phyloP scores from a whole-genome alignment of 129 eudicot species.

The Flaveria linearis region DNA sequence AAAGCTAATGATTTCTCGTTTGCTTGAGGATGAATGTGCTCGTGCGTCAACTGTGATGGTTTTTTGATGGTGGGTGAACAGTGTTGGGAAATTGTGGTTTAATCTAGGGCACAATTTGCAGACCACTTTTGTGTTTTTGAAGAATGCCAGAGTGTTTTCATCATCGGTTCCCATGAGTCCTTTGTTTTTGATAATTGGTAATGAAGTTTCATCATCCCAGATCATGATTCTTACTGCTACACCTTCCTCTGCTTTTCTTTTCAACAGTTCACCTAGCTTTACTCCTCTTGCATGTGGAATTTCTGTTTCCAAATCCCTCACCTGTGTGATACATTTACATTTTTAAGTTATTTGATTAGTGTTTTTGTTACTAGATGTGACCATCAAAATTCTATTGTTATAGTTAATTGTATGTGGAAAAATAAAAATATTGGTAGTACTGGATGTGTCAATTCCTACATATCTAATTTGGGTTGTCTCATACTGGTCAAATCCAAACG shows the following conservation, averaged over 20 bases:
- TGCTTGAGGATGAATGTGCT: constrained; percentile 48
- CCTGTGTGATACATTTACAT: constrained; percentile 38
- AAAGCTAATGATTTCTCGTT: constrained; percentile 71
- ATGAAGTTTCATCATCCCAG: constrained; percentile 94
- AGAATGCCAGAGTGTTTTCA: constrained; percentile 71
- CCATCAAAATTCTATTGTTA: background rate
- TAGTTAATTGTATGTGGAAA: background rate
- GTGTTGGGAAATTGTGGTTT: constrained; percentile 70
- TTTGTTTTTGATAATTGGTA: constrained; percentile 79
- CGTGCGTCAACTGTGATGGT: constrained; percentile 73
- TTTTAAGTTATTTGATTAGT: background rate
- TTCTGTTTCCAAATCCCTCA: constrained; percentile 72
- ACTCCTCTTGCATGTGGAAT: constrained; percentile 87
- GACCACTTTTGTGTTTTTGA: constrained; percentile 75
- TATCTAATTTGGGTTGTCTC: background rate
- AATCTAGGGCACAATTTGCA: constrained; percentile 75
- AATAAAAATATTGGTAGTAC: background rate
- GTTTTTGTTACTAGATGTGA: constrained; percentile 8
- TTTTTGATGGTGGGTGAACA: constrained; percentile 91
- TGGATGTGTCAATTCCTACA: background rate
- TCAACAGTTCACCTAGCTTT: constrained; percentile 72
- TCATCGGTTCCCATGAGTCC: constrained; percentile 88
- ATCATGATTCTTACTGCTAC: constrained; percentile 82
- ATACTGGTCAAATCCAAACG: background rate
- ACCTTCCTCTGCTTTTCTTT: constrained; percentile 92